Base-by-base conservation (phyloP, 164 flowering plant genomes). In the Macadamia tetraphylla region DNA sequence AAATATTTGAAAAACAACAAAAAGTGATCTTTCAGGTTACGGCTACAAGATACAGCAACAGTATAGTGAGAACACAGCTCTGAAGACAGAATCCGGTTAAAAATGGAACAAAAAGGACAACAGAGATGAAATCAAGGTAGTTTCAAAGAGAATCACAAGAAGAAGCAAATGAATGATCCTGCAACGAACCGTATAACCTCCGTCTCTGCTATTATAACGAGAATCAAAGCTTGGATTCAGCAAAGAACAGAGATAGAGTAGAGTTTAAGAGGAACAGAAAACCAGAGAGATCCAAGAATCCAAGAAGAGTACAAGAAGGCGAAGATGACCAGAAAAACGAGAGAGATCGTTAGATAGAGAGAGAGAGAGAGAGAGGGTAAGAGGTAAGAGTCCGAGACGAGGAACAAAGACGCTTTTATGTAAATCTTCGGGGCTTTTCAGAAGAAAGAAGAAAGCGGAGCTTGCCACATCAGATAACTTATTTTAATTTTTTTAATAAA, bases 381-480 rank as follows among this genome's bases (percentile, higher is more conserved):
- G 23, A 23, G 31, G 40, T 35, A 35, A 35, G 40, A 14, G 32
- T 65, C 64, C 40, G 40, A 35, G 40, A 35, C 10, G 18, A 55
- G 35, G 48, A 61, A 51, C 42, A 6, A 7, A 65, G 3, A 13
- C 17, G 15, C 29, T 44, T 12, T 62, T 67, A 35, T 35, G 40
- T 49, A 49, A 55, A 18, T 60, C 40, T 63, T 62, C 1, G 13
- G 23, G 23, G 66, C 46, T 67, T 56, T 67, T 57, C 65, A 68
- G 62, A 63, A 58, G 32, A 73, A 60, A 61, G 63, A 62, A 1
- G 17, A 65, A 67, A 68, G 63, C 13, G 23, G 53, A 49, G 56
- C 55, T 0, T 43, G 75, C 75, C 81, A 73, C 77, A 75, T 79
- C 70, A 71, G 68, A 59, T 17, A 18, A 40, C n/a, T 23, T 14